Evolutionary conservation across 1,139 yeast genomes (phyloP).

Genomic region (Nakaseomyces glabratus): DNA sequence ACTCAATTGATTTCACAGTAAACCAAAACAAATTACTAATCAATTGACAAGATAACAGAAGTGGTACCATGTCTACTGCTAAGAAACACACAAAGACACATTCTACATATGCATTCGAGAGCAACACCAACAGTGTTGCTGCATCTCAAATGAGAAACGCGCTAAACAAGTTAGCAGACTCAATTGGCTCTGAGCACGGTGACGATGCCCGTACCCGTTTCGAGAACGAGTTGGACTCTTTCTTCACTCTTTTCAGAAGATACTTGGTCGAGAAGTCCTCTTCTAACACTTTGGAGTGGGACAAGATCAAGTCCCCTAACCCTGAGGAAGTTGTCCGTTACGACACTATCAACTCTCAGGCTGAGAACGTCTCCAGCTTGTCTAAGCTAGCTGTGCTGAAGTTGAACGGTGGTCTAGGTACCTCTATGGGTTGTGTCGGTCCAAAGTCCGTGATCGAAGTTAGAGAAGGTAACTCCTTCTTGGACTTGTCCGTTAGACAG

Average conservation of each 20-base stretch:
- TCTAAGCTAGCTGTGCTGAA: slow-evolving; percentile 87
- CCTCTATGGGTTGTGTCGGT: slow-evolving; percentile 99
- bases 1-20: no score
- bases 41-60: no score
- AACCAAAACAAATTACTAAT: no score
- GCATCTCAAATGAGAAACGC: slow-evolving; percentile 98
- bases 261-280: slow-evolving; percentile 84
- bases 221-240: slow-evolving; percentile 90
- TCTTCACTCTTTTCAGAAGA: slow-evolving; percentile 87
- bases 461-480: slow-evolving; percentile 94
- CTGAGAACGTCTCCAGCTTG: slow-evolving; percentile 42
- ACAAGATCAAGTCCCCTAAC: slow-evolving; percentile 81
- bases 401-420: slow-evolving; percentile 96
- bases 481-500: slow-evolving; percentile 92
- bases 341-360: slow-evolving; percentile 36
- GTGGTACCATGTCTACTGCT: slow-evolving; percentile 8
- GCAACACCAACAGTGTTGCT: slow-evolving; percentile 90
- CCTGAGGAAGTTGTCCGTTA: slow-evolving; percentile 85
- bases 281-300: slow-evolving; percentile 86
- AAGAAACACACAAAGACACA: slow-evolving; percentile 71
- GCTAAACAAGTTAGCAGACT: slow-evolving; percentile 77
- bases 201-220: slow-evolving; percentile 50
- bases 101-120: slow-evolving; percentile 73
- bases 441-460: slow-evolving; percentile 98
- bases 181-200: slow-evolving; percentile 51